Percentiles rank a stretch among this genome's conserved stretches.
phyloP scores from a whole-genome alignment of 2,329 filamentous ascomycete genomes.

The Raffaelea albimanens region DNA sequence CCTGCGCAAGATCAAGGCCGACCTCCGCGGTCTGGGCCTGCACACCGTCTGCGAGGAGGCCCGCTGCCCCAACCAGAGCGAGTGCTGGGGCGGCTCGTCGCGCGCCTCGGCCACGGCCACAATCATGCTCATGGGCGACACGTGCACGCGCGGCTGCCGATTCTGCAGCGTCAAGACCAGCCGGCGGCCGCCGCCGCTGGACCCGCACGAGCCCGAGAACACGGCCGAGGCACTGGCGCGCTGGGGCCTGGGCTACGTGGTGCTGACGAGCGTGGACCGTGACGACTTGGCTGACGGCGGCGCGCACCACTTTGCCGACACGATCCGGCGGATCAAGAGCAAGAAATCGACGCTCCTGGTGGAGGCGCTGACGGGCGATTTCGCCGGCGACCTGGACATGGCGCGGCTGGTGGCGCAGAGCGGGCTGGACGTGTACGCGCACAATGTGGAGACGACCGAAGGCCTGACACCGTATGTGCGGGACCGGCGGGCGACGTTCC shows the following conservation, averaged over 20 bases:
- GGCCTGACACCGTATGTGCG: conserved; percentile 81
- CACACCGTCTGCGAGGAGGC: conserved; percentile 98
- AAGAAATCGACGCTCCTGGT: conserved; percentile 70
- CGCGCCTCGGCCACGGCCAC: conserved; percentile 91
- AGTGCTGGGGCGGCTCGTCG: conserved; percentile 90
- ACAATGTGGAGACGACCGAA: conserved; percentile 95
- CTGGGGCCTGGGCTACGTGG: conserved; percentile 94
- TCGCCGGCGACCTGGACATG: conserved; percentile 76
- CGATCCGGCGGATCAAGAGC: conserved; percentile 85
- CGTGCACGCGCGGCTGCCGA: conserved; percentile 88
- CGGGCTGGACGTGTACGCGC: conserved; percentile 90
- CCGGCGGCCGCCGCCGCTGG: conserved; percentile 65
- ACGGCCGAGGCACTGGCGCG: conserved; percentile 85
- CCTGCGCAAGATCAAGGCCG: conserved; percentile 91
- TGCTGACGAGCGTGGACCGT: conserved; percentile 86
- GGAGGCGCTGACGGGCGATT: conserved; percentile 82
- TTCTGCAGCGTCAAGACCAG: conserved; percentile 97
- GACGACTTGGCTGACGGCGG: conserved; percentile 88
- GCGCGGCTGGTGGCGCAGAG: conserved; percentile 75
- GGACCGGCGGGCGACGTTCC: conserved; percentile 81
- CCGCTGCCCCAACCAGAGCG: conserved; percentile 91
- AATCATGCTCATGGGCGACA: conserved; percentile 99
- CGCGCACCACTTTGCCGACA: conserved; percentile 83
- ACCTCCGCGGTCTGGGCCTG: conserved; percentile 77
- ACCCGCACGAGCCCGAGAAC: conserved; percentile 94